phyloP scores from a whole-genome alignment of 73 alveolate genomes.

The Uronychia setigera region DNA sequence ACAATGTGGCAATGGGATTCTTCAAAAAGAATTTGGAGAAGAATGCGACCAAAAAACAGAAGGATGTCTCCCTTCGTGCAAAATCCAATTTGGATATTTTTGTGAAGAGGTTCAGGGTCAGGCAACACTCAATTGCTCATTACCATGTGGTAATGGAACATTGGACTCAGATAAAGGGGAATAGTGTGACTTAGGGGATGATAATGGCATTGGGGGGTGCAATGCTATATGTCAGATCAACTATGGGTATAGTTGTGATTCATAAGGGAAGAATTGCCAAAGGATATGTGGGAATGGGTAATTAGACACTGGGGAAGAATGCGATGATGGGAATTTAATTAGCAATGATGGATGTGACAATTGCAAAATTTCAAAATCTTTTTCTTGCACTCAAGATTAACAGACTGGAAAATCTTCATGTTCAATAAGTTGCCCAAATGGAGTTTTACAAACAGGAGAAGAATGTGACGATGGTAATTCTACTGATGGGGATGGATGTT shows the following conservation, averaged over 20 bases:
- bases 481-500: constrained; percentile 53
- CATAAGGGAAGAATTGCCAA: not conserved
- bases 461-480: constrained; percentile 65
- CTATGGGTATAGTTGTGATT: not conserved
- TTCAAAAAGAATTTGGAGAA: not conserved
- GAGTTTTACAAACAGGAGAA: constrained; percentile 22
- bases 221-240: not conserved
- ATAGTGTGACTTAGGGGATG: constrained; percentile 56
- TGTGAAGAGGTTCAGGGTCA: not conserved
- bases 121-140: not conserved
- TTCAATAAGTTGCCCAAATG: constrained; percentile 13
- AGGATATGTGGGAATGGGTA: not conserved
- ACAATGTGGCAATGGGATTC: not conserved
- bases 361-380: constrained; percentile 28
- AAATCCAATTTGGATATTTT: not conserved
- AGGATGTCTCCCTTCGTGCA: not conserved
- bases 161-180: constrained; percentile 25
- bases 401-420: constrained; percentile 11
- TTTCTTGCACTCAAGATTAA: constrained; percentile 49
- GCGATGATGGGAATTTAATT: constrained; percentile 11
- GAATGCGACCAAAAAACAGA: not conserved
- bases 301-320: constrained; percentile 1
- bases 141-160: constrained; percentile 43
- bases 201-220: constrained; percentile 51
- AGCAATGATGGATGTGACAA: constrained; percentile 16